Evolutionary conservation across 345 rosid species (phyloP).

Genomic region (Gossypium turneri): DNA sequence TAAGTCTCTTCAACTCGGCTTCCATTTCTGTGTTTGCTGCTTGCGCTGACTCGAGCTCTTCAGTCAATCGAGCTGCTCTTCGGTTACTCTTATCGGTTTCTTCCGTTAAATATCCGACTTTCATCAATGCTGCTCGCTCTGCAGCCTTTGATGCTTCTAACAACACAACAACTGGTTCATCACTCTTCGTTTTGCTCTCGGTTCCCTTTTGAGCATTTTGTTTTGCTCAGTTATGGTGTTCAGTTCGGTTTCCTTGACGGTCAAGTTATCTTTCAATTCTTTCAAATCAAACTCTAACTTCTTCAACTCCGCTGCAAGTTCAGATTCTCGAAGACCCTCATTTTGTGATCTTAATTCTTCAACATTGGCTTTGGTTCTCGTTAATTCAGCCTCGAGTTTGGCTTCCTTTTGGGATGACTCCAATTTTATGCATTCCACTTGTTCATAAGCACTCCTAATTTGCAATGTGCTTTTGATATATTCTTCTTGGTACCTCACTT

Average conservation of each 20-base stretch:
- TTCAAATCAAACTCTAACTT: slow-evolving; percentile 48
- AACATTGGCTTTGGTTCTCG: slow-evolving; percentile 34
- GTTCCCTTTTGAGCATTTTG: slow-evolving; percentile 52
- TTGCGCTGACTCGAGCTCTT: slow-evolving; percentile 76
- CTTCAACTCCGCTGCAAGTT: slow-evolving; percentile 39
- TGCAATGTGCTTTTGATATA: slow-evolving; percentile 81
- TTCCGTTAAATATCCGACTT: slow-evolving; percentile 49
- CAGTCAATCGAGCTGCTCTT: slow-evolving; percentile 55
- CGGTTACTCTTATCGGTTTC: slow-evolving; percentile 73
- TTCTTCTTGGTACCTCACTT: slow-evolving; percentile 83
- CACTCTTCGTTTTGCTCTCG: slow-evolving; percentile 44
- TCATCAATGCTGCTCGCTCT: slow-evolving; percentile 62
- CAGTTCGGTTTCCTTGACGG: slow-evolving; percentile 53
- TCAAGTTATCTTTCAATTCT: slow-evolving; percentile 47
- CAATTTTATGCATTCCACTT: slow-evolving; percentile 49
- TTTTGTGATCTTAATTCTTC: slow-evolving; percentile 48
- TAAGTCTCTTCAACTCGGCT: slow-evolving; percentile 78
- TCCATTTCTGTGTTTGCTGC: slow-evolving; percentile 70
- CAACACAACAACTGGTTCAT: slow-evolving; percentile 32
- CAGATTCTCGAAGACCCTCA: slow-evolving; percentile 24
- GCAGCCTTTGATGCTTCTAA: slow-evolving; percentile 46
- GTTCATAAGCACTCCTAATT: slow-evolving; percentile 79
- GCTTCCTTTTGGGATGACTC: slow-evolving; percentile 53
- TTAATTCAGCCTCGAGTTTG: slow-evolving; percentile 49
- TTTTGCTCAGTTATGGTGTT: slow-evolving; percentile 43